A percentile compares a stretch with the other conserved stretches of the same genome.
These are phyloP conservation scores for Calendula officinalis DNA, from an alignment of 129 eudicot genomes.

Conservation along the genomic window DNA sequence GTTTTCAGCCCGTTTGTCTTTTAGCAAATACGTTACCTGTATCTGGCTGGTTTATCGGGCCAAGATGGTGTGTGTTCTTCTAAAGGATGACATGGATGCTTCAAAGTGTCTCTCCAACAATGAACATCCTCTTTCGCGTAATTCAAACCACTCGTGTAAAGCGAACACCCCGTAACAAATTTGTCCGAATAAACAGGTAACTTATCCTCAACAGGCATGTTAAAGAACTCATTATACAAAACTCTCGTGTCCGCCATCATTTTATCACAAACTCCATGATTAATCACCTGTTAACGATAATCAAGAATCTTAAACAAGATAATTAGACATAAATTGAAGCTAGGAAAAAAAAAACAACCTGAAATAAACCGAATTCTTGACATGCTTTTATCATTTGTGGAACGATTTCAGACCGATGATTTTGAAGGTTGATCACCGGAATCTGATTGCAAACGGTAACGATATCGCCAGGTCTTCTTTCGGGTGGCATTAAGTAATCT, in stretches of 20 bases:
- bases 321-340: neutral
- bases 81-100: constrained; percentile 32
- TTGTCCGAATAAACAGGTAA: constrained; percentile 28
- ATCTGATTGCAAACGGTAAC: constrained; percentile 29
- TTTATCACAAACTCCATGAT: constrained; percentile 37
- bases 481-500: constrained; percentile 41
- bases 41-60: constrained; percentile 41
- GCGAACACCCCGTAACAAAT: constrained; percentile 21
- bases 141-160: constrained; percentile 38
- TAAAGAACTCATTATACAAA: constrained; percentile 45
- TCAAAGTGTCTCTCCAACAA: constrained; percentile 39
- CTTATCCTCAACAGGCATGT: constrained; percentile 40
- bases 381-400: constrained; percentile 31
- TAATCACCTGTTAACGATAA: constrained; percentile 33
- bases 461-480: constrained; percentile 25
- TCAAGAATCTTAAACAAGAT: neutral
- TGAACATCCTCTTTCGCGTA: constrained; percentile 25
- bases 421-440: constrained; percentile 36
- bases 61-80: constrained; percentile 27
- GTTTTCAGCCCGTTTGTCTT: no score
- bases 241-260: constrained; percentile 34
- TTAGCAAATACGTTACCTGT: constrained; percentile 17
- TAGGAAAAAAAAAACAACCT: constrained; percentile 27
- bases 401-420: constrained; percentile 17
- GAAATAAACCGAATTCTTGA: constrained; percentile 36